phyloP scores from a whole-genome alignment of 306 rosid species.

The Castanea sativa region DNA sequence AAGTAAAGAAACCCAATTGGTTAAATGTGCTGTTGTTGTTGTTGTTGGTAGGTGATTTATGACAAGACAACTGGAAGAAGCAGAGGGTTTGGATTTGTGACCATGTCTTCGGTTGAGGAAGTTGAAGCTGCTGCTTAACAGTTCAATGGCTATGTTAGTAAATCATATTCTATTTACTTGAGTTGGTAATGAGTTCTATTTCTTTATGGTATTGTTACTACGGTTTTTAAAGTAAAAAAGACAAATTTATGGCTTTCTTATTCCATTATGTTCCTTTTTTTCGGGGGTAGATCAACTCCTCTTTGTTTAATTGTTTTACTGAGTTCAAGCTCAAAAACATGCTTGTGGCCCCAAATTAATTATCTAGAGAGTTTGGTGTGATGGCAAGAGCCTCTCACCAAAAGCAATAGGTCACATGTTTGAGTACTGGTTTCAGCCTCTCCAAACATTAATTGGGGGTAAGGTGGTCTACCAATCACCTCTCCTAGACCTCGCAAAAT shows the following conservation, averaged over 20 bases:
- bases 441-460: too few relatives aligned
- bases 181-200: not conserved
- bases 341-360: not conserved
- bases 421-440: too few relatives aligned
- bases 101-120: constrained; percentile 72
- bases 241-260: not conserved
- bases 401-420: too few relatives aligned
- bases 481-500: too few relatives aligned
- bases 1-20: not conserved
- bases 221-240: not conserved
- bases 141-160: constrained; percentile 87
- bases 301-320: not conserved
- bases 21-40: not conserved
- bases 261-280: not conserved
- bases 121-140: constrained; percentile 78
- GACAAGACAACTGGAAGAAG: constrained; percentile 85
- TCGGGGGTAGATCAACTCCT: not conserved
- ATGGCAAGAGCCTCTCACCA: too few relatives aligned
- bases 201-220: not conserved
- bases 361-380: too few relatives aligned
- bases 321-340: not conserved
- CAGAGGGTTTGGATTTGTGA: constrained; percentile 94
- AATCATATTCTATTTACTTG: not conserved
- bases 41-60: constrained; percentile 61
- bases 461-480: too few relatives aligned